These are phyloP conservation scores for Scutellospora calospora DNA, from an alignment of 371 early-diverging fungal species.

Conservation along the genomic window DNA sequence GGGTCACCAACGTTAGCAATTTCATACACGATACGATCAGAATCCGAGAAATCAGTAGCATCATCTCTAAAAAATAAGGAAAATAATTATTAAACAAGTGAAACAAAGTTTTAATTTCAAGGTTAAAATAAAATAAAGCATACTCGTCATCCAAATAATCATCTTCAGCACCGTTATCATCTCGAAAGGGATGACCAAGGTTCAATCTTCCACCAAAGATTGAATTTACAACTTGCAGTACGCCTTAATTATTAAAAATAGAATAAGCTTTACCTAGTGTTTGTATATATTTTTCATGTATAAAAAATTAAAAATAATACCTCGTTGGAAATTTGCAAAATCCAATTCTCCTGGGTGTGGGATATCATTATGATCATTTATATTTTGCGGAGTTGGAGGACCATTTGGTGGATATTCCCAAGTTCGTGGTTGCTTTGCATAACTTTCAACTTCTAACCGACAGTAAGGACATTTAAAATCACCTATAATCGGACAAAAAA, in stretches of 20 bases:
- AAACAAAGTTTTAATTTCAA: background rate
- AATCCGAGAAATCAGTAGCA: background rate
- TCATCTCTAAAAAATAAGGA: background rate
- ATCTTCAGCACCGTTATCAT: conserved; percentile 28
- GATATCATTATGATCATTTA: conserved; percentile 11
- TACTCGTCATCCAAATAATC: conserved; percentile 16
- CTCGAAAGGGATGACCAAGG: conserved; percentile 33
- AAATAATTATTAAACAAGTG: background rate
- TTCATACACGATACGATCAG: background rate
- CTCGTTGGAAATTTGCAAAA: conserved; percentile 38
- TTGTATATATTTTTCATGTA: background rate
- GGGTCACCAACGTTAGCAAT: too few relatives aligned
- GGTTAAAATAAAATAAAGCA: background rate
- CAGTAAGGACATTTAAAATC: conserved; percentile 38
- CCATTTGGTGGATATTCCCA: conserved; percentile 25
- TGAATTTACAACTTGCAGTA: conserved; percentile 27
- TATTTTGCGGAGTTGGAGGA: background rate
- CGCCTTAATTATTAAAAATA: background rate
- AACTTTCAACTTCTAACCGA: conserved; percentile 24
- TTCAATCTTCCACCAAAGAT: conserved; percentile 30
- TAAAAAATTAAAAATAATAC: background rate
- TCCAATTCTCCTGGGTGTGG: conserved; percentile 33
- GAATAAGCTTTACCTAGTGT: too few relatives aligned
- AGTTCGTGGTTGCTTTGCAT: conserved; percentile 25
- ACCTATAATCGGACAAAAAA: background rate